Evolutionary conservation across 2,329 filamentous ascomycete genomes (phyloP), one percentile per base, ranked within the genome.

Genomic region (Metarhizium anisopliae): DNA sequence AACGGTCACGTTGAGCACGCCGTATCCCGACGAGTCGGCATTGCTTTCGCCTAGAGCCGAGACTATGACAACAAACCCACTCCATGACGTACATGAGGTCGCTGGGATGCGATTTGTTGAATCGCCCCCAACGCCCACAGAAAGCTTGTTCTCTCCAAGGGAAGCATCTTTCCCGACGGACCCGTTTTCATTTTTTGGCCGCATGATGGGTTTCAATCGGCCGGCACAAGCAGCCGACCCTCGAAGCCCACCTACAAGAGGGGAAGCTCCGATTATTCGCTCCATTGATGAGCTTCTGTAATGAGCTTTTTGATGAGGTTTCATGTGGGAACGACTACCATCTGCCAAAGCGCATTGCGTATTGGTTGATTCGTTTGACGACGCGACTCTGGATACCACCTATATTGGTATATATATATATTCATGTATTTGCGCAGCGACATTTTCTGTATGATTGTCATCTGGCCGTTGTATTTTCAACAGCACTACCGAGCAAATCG

Each of bases 261-360:
- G 88, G 43, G 86, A 87, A 67, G 84, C 83, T 56, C 86, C 88
- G 3, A 91, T 93, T 58, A 83, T 85, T 53, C 78, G 88, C 56
- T 91, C 86, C 57, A 93, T 93, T 64, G 86, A 89, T 67, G 87
- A 91, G 64, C 76, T 90, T 53, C 74, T 92, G 70, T 91, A 77
- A 76, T 54, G 53, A 58, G 52, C 43, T 47, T n/a, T 40, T 52
- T 14, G 25, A 55, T 16, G 45, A 40, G 25, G 18, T n/a, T 51
- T 40, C 18, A 20, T 47, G 11, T 30, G 42, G 16, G 20, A 4
- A 49, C 25, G 45, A 49, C 20, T 49, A 13, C 10, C 25, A 32
- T 29, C 25, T 8, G 45, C 45, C 18, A 30, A 30, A 14, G 6
- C 25, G 45, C 45, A 25, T 49, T 30, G 6, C 20, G 25, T 13